Evolutionary conservation across 345 rosid genomes (phyloP), one percentile per base, ranked within the genome.

Genomic region (Clausena lansium): DNA sequence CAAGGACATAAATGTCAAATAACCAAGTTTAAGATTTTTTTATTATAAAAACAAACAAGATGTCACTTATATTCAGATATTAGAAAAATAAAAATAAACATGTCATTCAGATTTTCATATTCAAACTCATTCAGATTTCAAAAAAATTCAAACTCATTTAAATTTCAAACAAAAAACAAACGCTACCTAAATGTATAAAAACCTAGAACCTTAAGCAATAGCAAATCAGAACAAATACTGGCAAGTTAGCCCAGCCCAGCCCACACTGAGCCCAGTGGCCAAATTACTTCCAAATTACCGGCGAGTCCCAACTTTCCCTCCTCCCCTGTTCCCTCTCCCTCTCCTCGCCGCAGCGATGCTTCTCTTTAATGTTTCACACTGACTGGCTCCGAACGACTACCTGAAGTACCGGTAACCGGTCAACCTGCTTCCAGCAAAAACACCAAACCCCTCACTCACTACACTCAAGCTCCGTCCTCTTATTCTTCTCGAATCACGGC

Each of bases 401-500:
- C 45, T 19, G 62, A 71, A 71, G 9, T 30, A 20, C 30, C 28
- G 20, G 28, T 20, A 3, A 14, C 36, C 38, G 36, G 59, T 28
- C 22, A 20, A 20, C 15, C 25, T 4, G 19, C 27, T 9, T 69
- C 15, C 13, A 71, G 0, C 19, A 11, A 28, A 52, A 52, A 52
- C 27, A 20, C 15, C 32, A 28, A 28, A 8, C 27, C 14, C 13
- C 25, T 4, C 5, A 4, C 61, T 30, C 61, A 30, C 63, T 9
- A 30, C 6, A 13, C 2, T 38, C 6, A 1, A 41, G 33, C 25
- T 9, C 9, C 25, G 13, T 33, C 11, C 22, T 55, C 39, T 33
- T 25, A 27, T 54, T 60, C 73, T 22, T 60, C 47, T n/a, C 11
- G 8, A 58, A n/a, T 39, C 63, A 85, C 83, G 85, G 75, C 82